phyloP scores from a whole-genome alignment of 208 protist genomes.

The Trypanosoma cruzi region DNA sequence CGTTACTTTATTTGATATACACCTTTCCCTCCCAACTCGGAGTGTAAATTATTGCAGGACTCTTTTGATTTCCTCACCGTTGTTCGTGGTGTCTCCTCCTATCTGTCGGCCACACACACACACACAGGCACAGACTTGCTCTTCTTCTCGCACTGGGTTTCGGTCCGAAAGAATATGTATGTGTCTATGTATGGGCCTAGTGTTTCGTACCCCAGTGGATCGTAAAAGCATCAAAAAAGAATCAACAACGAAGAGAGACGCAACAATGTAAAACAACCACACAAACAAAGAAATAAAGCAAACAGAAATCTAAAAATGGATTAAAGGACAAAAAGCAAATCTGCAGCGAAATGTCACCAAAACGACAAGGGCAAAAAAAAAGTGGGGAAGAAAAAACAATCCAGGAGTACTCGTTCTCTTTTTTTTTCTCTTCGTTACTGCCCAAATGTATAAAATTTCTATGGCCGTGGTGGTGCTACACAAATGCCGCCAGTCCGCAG shows the following conservation, averaged over 20 bases:
- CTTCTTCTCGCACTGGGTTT: neutral
- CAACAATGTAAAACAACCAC: neutral
- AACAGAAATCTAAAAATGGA: neutral
- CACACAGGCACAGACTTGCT: neutral
- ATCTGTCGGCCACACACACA: neutral
- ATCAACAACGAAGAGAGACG: neutral
- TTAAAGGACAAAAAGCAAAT: neutral
- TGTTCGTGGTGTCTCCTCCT: neutral
- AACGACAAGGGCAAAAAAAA: neutral
- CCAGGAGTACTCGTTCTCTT: neutral
- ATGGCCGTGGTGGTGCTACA: neutral
- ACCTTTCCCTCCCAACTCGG: neutral
- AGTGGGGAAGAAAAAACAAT: neutral
- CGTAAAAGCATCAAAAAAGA: neutral
- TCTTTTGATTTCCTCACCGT: neutral
- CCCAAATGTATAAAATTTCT: slow-evolving; percentile 9
- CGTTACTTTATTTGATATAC: neutral
- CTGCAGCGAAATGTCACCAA: neutral
- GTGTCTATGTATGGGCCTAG: neutral
- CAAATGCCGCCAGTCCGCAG: neutral
- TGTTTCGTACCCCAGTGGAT: neutral
- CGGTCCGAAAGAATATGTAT: neutral
- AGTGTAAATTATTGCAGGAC: neutral
- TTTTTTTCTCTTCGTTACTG: neutral
- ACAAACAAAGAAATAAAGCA: too few relatives aligned